These are phyloP conservation scores for Leccinum fuscescens DNA, from an alignment of 1,284 basidiomycete species.

Conservation along the genomic window DNA sequence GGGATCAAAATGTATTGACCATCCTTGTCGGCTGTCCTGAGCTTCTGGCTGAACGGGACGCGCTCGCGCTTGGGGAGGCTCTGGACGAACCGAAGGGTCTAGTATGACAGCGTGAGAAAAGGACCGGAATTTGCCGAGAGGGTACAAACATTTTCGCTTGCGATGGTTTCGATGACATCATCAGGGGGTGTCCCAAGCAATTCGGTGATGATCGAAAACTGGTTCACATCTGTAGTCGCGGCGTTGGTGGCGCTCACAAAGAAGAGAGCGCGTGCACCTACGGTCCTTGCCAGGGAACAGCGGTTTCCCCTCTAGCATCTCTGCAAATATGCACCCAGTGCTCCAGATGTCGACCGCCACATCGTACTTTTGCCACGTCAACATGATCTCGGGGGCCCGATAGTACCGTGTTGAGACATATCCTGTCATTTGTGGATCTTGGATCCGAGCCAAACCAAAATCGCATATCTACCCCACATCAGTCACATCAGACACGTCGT, in stretches of 20 bases:
- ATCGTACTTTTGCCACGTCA: conserved; percentile 99
- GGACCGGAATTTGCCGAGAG: not conserved
- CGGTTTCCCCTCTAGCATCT: conserved; percentile 99
- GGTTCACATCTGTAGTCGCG: conserved; percentile 86
- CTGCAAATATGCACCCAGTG: conserved; percentile 98
- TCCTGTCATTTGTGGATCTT: conserved; percentile 99
- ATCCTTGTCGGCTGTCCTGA: conserved; percentile 85
- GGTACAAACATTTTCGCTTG: conserved; percentile 86
- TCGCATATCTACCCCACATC: conserved; percentile 82
- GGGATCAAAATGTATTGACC: conserved; percentile 44
- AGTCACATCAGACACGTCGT: conserved; percentile 3
- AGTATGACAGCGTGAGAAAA: conserved; percentile 20
- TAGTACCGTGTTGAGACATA: conserved; percentile 99
- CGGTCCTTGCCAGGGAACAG: conserved; percentile 99
- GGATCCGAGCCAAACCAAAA: conserved; percentile 94
- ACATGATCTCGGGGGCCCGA: conserved; percentile 99
- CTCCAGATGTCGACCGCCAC: conserved; percentile 99
- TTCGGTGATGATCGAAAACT: conserved; percentile 99
- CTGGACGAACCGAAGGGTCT: conserved; percentile 99
- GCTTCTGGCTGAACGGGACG: conserved; percentile 92
- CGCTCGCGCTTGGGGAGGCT: conserved; percentile 95
- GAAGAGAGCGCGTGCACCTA: conserved; percentile 41
- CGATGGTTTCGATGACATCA: conserved; percentile 99
- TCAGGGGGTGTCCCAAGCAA: conserved; percentile 96
- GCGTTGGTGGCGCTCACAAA: conserved; percentile 1